Evolutionary conservation across 1,284 basidiomycete genomes (phyloP).

Genomic region (Papiliotrema fonsecae): DNA sequence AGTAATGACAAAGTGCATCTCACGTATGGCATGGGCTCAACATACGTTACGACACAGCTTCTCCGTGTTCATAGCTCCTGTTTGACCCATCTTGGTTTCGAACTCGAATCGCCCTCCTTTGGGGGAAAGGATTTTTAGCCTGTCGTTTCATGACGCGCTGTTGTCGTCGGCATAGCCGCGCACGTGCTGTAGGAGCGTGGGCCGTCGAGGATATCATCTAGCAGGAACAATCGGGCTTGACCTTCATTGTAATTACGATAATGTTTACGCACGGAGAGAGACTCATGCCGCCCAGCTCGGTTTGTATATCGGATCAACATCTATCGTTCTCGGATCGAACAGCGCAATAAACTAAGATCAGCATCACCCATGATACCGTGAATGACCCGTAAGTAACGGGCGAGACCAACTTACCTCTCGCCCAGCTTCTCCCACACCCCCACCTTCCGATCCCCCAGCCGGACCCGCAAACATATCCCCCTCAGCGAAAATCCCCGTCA

Average conservation of each 20-base stretch:
- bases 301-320: slow-evolving; percentile 18
- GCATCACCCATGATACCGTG: neutral
- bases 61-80: no score
- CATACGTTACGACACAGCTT: no score
- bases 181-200: no score
- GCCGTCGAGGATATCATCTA: no score
- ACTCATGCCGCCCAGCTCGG: slow-evolving; percentile 25
- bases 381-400: no score
- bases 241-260: neutral
- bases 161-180: no score
- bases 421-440: slow-evolving; percentile 38
- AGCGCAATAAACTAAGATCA: slow-evolving; percentile 40
- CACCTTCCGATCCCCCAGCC: slow-evolving; percentile 43
- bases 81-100: neutral
- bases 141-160: no score
- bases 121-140: no score
- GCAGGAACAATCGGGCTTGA: no score
- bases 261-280: neutral
- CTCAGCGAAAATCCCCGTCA: slow-evolving; percentile 41
- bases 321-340: slow-evolving; percentile 34
- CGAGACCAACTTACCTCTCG: slow-evolving; percentile 39
- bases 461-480: slow-evolving; percentile 46
- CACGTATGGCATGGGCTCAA: no score
- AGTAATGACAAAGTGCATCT: no score
- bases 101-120: neutral